Evolutionary conservation across 306 rosid species (phyloP).

Genomic region (Sindora glabra): DNA sequence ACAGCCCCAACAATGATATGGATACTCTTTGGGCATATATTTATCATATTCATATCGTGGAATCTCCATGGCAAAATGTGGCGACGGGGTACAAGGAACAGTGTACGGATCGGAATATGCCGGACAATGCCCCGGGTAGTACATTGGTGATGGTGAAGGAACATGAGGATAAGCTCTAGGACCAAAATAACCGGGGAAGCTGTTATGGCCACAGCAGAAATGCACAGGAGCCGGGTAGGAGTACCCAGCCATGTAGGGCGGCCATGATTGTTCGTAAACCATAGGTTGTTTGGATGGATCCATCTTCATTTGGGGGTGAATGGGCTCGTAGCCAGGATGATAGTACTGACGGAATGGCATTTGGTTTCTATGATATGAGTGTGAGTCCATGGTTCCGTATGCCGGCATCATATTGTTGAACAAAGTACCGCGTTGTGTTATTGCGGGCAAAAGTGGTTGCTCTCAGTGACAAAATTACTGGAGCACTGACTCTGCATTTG

Average conservation of each 20-base stretch:
- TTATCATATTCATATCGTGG: conserved; percentile 62
- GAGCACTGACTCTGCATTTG: not conserved
- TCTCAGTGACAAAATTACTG: not conserved
- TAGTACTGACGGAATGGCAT: conserved; percentile 19
- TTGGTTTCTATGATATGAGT: conserved; percentile 40
- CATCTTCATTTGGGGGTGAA: conserved; percentile 28
- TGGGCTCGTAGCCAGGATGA: conserved; percentile 12
- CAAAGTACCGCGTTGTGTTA: too few species aligned
- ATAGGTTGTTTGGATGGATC: conserved; percentile 36
- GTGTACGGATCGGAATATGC: conserved; percentile 19
- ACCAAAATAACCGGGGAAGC: conserved; percentile 21
- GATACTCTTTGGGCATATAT: conserved; percentile 17
- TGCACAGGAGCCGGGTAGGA: conserved; percentile 24
- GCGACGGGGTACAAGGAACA: conserved; percentile 31
- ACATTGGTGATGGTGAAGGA: conserved; percentile 29
- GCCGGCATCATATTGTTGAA: conserved; percentile 53
- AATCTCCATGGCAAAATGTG: conserved; percentile 35
- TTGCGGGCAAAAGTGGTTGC: not conserved
- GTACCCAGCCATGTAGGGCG: conserved; percentile 29
- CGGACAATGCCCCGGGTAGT: conserved; percentile 27
- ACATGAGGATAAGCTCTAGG: conserved; percentile 22
- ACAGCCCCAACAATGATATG: conserved; percentile 64
- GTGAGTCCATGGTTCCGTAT: conserved; percentile 40
- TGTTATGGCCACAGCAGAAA: conserved; percentile 41
- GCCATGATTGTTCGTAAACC: conserved; percentile 39